Base-by-base conservation (phyloP, 1,284 basidiomycete genomes). In the Phellinidium pouzarii region DNA sequence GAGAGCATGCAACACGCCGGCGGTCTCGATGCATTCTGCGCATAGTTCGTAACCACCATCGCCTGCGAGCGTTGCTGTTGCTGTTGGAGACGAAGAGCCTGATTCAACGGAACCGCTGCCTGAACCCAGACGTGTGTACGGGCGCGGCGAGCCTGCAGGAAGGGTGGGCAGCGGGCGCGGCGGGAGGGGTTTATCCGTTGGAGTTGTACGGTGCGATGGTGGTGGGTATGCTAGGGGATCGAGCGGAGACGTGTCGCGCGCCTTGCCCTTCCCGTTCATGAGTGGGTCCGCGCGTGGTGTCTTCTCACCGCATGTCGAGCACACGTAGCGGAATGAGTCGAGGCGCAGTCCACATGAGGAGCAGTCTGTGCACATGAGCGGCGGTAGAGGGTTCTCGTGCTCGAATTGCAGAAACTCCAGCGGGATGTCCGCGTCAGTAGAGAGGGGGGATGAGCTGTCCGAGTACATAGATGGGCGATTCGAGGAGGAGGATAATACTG, bases 281-380 rank as follows among this genome's bases (percentile, higher is more conserved):
- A 58, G 57, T 2, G 48, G 36, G 9, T 62, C 61, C 4, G 77
- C 58, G 17, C 44, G 58, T 5, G 69, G 77, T 48, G 74, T 68
- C 68, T 81, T 86, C 67, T 89, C 87, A 11, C 91, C 91, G 61
- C 91, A 94, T 20, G 82, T 85, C 5, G 82, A 78, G 62, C 91
- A 95, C 12, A 93, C 84, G 64, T 94, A 94, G 46, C 89, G 83
- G 66, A 94, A 82, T 19, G 80, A 76, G 53, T 91, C 84, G 7
- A 95, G 71, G 3, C 82, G 63, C 0, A 76, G 65, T 12, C 86
- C 86, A 61, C 91, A 95, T 26, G 81, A 78, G 0, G 90, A 91
- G 66, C 91, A 94, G 56, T 82, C 79, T 0, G 88, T 89, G 4
- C 90, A 79, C 29, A 80, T 73, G 14, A 79, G 76, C 1, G 80